Percentiles rank a stretch among this genome's conserved stretches.
Conservation (phyloP, 306 rosid genomes). For the Quercus agrifolia region DNA sequence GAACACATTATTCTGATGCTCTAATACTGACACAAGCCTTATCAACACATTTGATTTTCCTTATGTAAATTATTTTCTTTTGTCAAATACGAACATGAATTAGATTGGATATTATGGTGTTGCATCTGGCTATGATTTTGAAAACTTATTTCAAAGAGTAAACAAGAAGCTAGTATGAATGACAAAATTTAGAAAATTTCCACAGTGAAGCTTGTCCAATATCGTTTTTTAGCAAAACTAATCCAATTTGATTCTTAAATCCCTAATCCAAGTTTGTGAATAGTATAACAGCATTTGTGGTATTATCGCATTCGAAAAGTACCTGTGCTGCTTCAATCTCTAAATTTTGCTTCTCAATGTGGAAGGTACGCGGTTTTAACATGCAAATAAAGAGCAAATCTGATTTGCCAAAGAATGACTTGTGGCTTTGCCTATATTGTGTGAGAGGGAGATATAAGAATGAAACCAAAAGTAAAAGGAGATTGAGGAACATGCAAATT, state of each 20-base stretch:
- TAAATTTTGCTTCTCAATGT: conserved; percentile 51
- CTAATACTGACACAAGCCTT: background rate
- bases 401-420: conserved; percentile 60
- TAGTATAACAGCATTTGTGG: background rate
- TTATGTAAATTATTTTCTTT: background rate
- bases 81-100: background rate
- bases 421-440: conserved; percentile 68
- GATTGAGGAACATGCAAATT: conserved; percentile 4
- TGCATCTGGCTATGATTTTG: background rate
- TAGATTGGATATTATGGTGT: background rate
- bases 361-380: conserved; percentile 57
- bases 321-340: conserved; percentile 88
- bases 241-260: background rate
- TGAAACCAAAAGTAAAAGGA: background rate
- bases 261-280: background rate
- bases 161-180: background rate
- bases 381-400: conserved; percentile 72
- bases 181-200: background rate
- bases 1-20: no score
- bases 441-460: conserved; percentile 1
- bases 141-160: background rate
- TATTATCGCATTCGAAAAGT: background rate
- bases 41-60: background rate
- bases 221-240: background rate
- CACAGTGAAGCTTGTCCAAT: background rate